Conservation (phyloP, 2,329 filamentous ascomycete species). For the Arthrobotrys conoides region DNA sequence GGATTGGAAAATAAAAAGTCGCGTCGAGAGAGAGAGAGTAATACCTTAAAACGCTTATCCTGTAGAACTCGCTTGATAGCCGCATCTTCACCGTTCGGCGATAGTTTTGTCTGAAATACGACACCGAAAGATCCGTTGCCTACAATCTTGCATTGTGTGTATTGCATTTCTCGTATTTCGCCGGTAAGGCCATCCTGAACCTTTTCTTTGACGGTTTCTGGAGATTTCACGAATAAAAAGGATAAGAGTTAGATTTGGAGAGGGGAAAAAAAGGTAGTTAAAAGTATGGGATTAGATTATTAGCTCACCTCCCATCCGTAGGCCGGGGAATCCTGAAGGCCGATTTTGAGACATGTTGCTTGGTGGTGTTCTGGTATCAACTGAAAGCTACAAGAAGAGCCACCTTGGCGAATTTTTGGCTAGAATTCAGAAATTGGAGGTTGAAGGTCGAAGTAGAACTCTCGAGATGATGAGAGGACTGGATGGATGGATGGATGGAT, state of each 20-base stretch:
- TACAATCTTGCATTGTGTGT: slow-evolving; percentile 99
- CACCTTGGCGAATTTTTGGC: slow-evolving; percentile 49
- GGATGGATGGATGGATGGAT: slow-evolving; percentile 46
- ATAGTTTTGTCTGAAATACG: slow-evolving; percentile 98
- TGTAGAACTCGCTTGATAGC: slow-evolving; percentile 99
- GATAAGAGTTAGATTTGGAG: neutral
- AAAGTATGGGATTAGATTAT: slow-evolving; percentile 12
- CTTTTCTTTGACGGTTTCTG: slow-evolving; percentile 98
- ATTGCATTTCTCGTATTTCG: slow-evolving; percentile 95
- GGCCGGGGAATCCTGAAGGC: slow-evolving; percentile 85
- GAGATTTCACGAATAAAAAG: neutral
- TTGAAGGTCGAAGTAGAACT: slow-evolving; percentile 54
- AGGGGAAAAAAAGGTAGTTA: neutral
- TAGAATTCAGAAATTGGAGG: slow-evolving; percentile 34
- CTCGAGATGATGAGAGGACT: slow-evolving; percentile 20
- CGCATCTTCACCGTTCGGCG: slow-evolving; percentile 96
- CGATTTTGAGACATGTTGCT: slow-evolving; percentile 86
- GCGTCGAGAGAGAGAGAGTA: slow-evolving; percentile 42
- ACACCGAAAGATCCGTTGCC: slow-evolving; percentile 99
- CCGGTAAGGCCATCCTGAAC: slow-evolving; percentile 98
- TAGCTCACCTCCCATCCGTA: slow-evolving; percentile 96
- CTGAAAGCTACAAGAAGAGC: slow-evolving; percentile 51
- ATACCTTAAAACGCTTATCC: slow-evolving; percentile 99
- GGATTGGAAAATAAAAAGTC: slow-evolving; percentile 31
- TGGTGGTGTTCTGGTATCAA: slow-evolving; percentile 35